These are phyloP conservation scores for Scenedesmus sp. DNA, from an alignment of 163 green algal genomes.

Conservation along the genomic window DNA sequence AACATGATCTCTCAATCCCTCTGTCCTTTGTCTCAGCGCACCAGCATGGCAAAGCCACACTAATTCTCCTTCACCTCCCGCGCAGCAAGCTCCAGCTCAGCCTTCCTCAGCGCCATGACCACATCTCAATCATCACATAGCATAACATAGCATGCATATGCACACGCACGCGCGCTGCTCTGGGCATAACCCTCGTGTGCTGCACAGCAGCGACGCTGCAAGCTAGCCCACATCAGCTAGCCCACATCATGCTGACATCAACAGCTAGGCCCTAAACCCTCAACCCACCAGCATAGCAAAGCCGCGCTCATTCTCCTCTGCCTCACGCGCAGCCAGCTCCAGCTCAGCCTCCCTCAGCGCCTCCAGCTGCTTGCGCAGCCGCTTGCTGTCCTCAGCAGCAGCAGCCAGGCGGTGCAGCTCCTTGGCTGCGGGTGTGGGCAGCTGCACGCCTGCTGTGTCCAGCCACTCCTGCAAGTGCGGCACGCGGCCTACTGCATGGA, in stretches of 20 bases:
- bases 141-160: no score
- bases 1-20: no score
- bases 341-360: slow-evolving; percentile 48
- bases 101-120: slow-evolving; percentile 29
- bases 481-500: not conserved
- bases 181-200: no score
- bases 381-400: slow-evolving; percentile 25
- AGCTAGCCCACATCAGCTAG: no score
- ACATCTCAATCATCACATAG: no score
- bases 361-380: slow-evolving; percentile 37
- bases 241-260: no score
- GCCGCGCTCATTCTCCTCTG: slow-evolving; percentile 38
- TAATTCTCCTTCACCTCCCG: slow-evolving; percentile 42
- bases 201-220: no score
- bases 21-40: not conserved
- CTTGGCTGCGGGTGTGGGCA: slow-evolving; percentile 29
- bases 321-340: slow-evolving; percentile 41
- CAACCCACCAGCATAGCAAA: slow-evolving; percentile 42
- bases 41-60: slow-evolving; percentile 33
- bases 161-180: no score
- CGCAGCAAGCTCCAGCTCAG: slow-evolving; percentile 45
- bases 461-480: slow-evolving; percentile 25
- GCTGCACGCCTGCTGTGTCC: not conserved
- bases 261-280: no score
- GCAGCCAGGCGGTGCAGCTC: not conserved